Evolutionary conservation across 306 rosid species (phyloP).

Genomic region (Carpinus fangiana): DNA sequence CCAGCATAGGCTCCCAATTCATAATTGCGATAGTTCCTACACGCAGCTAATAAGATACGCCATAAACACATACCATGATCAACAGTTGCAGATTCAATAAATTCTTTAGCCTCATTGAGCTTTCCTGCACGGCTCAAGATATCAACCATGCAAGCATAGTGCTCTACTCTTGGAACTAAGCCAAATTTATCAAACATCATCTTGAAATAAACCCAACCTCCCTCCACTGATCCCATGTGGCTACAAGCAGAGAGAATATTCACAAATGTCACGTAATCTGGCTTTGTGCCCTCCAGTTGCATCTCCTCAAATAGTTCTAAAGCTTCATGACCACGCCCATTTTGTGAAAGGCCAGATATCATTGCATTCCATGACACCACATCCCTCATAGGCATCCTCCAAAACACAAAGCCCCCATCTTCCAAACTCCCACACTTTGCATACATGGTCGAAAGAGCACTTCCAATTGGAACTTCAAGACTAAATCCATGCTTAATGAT

Average conservation of each 20-base stretch:
- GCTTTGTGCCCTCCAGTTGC: conserved; percentile 60
- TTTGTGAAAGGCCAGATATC: conserved; percentile 90
- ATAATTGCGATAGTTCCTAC: conserved; percentile 65
- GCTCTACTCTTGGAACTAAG: conserved; percentile 65
- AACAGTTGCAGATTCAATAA: conserved; percentile 69
- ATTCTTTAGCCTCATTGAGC: conserved; percentile 69
- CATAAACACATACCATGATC: conserved; percentile 77
- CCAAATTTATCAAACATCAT: conserved; percentile 64
- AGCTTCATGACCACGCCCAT: conserved; percentile 69
- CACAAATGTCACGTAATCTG: conserved; percentile 69
- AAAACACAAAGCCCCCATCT: conserved; percentile 61
- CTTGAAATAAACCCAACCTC: conserved; percentile 64
- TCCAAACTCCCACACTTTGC: conserved; percentile 80
- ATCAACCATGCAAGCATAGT: conserved; percentile 91
- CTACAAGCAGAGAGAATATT: conserved; percentile 82
- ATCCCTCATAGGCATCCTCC: conserved; percentile 69
- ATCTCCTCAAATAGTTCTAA: conserved; percentile 72
- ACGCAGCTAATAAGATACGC: conserved; percentile 82
- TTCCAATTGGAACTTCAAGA: conserved; percentile 74
- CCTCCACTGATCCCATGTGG: conserved; percentile 78
- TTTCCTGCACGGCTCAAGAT: conserved; percentile 82
- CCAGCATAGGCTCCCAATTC: conserved; percentile 80
- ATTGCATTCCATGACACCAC: conserved; percentile 84
- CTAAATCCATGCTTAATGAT: conserved; percentile 66
- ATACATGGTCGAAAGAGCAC: conserved; percentile 86